These are phyloP conservation scores for Beauveria bassiana DNA, from an alignment of 2,329 filamentous ascomycete species.

Conservation along the genomic window DNA sequence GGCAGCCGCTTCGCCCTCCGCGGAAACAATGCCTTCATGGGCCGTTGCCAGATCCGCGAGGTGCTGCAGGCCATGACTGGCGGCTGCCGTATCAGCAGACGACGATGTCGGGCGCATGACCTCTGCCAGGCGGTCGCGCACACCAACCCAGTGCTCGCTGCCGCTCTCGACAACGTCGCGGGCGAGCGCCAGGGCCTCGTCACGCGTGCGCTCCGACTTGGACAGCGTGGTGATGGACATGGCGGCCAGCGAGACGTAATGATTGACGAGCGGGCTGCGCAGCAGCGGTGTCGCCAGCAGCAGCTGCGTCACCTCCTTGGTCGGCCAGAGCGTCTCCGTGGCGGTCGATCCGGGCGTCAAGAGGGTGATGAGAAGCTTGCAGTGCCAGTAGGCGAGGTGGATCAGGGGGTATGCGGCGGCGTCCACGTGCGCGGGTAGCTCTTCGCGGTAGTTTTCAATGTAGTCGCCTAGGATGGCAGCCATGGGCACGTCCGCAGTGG, in stretches of 20 bases:
- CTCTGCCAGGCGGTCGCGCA: conserved; percentile 37
- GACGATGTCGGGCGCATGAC: conserved; percentile 28
- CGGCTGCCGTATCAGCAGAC: conserved; percentile 27
- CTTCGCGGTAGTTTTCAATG: conserved; percentile 56
- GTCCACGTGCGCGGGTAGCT: conserved; percentile 50
- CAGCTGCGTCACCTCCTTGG: conserved; percentile 50
- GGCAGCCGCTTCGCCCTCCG: conserved; percentile 17
- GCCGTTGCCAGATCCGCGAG: conserved; percentile 50
- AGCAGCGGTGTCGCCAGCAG: conserved; percentile 47
- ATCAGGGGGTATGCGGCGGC: conserved; percentile 46
- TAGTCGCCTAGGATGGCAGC: conserved; percentile 29
- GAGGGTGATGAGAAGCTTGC: conserved; percentile 56
- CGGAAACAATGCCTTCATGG: conserved; percentile 25
- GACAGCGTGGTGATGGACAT: conserved; percentile 54
- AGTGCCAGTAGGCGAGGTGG: conserved; percentile 63
- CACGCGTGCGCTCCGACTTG: conserved; percentile 45
- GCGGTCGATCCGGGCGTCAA: conserved; percentile 48
- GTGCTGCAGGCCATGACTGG: conserved; percentile 50
- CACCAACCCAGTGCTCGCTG: conserved; percentile 48
- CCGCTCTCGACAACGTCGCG: conserved; percentile 47
- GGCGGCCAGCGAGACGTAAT: conserved; percentile 53
- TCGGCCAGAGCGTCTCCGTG: conserved; percentile 51
- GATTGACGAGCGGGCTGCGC: conserved; percentile 57
- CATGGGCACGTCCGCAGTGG: conserved; percentile 26
- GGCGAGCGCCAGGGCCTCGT: conserved; percentile 49